A percentile compares a stretch with the other conserved stretches of the same genome.
These are phyloP conservation scores for Colletotrichum tropicale DNA, from an alignment of 2,329 filamentous ascomycete species.

Conservation along the genomic window DNA sequence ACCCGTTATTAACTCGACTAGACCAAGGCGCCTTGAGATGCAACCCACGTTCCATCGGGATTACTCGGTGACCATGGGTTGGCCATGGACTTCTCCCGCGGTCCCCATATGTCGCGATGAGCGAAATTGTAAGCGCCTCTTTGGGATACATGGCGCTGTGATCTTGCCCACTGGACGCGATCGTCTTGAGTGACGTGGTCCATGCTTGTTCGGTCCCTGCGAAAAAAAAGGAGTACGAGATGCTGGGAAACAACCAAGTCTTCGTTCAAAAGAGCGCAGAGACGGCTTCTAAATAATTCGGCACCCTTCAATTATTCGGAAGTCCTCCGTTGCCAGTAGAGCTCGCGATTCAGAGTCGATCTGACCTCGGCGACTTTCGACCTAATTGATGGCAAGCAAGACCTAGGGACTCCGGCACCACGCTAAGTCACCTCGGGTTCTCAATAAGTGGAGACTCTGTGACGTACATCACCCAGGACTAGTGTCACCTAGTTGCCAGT, in stretches of 20 bases:
- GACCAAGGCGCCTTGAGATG: background rate
- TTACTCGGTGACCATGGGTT: conserved; percentile 24
- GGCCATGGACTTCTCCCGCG: conserved; percentile 22
- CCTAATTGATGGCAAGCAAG: background rate
- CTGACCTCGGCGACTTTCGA: background rate
- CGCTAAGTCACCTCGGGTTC: background rate
- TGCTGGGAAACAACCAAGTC: background rate
- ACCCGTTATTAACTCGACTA: background rate
- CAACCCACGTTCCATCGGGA: conserved; percentile 21
- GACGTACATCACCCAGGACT: background rate
- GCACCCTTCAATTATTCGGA: background rate
- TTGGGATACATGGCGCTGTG: conserved; percentile 6
- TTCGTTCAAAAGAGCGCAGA: background rate
- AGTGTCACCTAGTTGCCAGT: background rate
- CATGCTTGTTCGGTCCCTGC: background rate
- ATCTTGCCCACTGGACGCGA: background rate
- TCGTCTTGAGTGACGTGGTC: background rate
- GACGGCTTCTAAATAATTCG: background rate
- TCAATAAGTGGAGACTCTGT: background rate
- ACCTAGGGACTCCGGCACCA: background rate
- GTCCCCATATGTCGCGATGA: conserved; percentile 21
- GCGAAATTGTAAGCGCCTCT: conserved; percentile 21
- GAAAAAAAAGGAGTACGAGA: fast-evolving
- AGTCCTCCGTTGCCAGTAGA: background rate
- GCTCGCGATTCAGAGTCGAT: background rate